Percentiles rank a stretch among this genome's conserved stretches.
Evolutionary conservation across 305 asterid species (phyloP).

Genomic region (Solanum hybrid): DNA sequence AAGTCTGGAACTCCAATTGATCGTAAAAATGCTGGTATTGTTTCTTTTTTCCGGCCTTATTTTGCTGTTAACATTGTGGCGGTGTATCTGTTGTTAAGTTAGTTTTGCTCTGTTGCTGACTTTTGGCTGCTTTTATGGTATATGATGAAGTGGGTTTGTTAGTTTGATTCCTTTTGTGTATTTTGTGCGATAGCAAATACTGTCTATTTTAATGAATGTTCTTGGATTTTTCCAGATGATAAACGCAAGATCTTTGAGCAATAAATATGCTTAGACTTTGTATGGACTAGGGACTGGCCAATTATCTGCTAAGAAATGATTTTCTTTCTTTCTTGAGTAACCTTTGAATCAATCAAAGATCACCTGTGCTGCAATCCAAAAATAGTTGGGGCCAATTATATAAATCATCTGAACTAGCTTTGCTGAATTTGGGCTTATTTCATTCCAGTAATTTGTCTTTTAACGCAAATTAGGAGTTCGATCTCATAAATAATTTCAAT

Average conservation of each 20-base stretch:
- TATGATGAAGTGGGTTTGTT: neutral
- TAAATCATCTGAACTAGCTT: neutral
- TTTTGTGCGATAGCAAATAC: neutral
- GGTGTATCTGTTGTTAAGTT: neutral
- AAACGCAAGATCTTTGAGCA: neutral
- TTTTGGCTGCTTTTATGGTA: neutral
- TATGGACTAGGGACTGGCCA: neutral
- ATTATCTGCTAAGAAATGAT: neutral
- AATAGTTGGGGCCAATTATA: neutral
- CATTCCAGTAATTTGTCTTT: neutral
- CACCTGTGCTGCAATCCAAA: neutral
- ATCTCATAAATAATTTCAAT: neutral
- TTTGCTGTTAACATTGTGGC: neutral
- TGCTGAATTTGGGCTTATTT: neutral
- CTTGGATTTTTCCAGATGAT: neutral
- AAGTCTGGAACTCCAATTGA: conserved; percentile 43
- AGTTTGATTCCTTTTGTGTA: neutral
- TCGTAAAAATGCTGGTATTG: conserved; percentile 32
- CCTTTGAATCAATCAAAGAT: neutral
- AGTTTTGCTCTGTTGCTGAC: neutral
- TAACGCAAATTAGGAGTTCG: neutral
- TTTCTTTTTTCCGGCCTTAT: neutral
- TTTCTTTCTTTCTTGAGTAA: neutral
- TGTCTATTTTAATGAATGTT: neutral
- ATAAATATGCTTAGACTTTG: neutral